These are phyloP conservation scores for Elaphomyces granulatus DNA, from an alignment of 495 filamentous ascomycete genomes.

Conservation along the genomic window DNA sequence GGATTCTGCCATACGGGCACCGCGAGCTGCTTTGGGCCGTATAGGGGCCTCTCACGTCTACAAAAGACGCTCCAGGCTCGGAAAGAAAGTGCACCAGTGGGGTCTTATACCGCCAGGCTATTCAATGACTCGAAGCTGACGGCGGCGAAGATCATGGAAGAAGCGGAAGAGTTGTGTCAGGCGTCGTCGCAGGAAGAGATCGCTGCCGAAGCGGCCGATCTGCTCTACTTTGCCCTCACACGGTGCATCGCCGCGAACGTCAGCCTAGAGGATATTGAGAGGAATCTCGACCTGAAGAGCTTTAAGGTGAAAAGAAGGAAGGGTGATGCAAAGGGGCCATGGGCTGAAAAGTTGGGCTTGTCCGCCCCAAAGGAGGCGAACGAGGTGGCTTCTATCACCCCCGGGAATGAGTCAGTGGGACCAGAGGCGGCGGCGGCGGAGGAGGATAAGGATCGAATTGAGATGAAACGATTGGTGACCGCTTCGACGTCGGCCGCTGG, in stretches of 20 bases:
- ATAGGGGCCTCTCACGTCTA: conserved; percentile 64
- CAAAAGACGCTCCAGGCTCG: conserved; percentile 71
- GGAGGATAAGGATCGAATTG: conserved; percentile 53
- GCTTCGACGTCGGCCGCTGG: conserved; percentile 41
- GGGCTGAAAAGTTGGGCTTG: conserved; percentile 70
- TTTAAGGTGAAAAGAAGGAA: conserved; percentile 81
- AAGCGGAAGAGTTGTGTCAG: conserved; percentile 85
- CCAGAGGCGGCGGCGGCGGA: conserved; percentile 30
- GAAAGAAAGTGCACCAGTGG: conserved; percentile 65
- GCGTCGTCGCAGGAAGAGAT: conserved; percentile 69
- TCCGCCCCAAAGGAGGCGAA: no score
- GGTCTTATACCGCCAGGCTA: conserved; percentile 84
- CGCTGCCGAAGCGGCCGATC: conserved; percentile 85
- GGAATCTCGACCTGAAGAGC: conserved; percentile 85
- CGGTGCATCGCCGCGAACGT: conserved; percentile 77
- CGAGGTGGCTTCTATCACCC: conserved; percentile 17
- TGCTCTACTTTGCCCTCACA: conserved; percentile 90
- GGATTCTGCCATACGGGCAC: conserved; percentile 96
- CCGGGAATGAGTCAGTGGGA: conserved; percentile 27
- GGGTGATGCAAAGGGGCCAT: conserved; percentile 85
- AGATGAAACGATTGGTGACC: conserved; percentile 66
- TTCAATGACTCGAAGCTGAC: conserved; percentile 85
- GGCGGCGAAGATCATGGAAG: conserved; percentile 94
- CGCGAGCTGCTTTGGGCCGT: conserved; percentile 78
- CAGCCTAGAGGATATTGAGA: conserved; percentile 72